Percentiles rank a stretch among this genome's conserved stretches.
Evolutionary conservation across 768 basidiomycete species (phyloP).

Genomic region (Pisolithus marmoratus): DNA sequence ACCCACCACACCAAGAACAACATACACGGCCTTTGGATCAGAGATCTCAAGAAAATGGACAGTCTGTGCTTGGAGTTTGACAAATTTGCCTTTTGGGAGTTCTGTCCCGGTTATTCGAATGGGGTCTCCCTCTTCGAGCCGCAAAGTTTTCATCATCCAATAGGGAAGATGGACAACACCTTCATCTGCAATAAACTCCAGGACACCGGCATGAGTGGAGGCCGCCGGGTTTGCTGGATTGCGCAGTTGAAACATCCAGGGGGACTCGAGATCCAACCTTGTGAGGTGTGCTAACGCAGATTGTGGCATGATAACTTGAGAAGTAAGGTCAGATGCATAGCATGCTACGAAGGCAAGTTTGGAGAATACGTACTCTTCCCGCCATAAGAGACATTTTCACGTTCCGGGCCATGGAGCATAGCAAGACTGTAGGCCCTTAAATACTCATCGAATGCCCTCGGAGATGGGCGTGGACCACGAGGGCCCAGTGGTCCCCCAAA

Average conservation of each 20-base stretch:
- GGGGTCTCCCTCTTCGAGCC: slow-evolving; percentile 90
- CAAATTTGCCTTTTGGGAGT: slow-evolving; percentile 87
- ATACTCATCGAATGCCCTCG: slow-evolving; percentile 85
- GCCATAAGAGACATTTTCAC: slow-evolving; percentile 91
- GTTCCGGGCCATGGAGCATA: slow-evolving; percentile 81
- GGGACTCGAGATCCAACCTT: slow-evolving; percentile 78
- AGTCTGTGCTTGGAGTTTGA: slow-evolving; percentile 95
- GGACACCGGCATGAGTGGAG: slow-evolving; percentile 93
- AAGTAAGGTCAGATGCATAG: slow-evolving; percentile 4
- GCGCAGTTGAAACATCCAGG: slow-evolving; percentile 95
- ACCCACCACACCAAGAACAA: slow-evolving; percentile 9
- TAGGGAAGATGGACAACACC: slow-evolving; percentile 92
- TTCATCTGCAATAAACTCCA: slow-evolving; percentile 98
- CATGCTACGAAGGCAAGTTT: slow-evolving; percentile 8
- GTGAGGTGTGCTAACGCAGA: slow-evolving; percentile 89
- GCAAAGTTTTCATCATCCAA: slow-evolving; percentile 99
- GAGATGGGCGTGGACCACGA: slow-evolving; percentile 43
- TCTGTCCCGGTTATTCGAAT: slow-evolving; percentile 88
- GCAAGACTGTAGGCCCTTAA: slow-evolving; percentile 93
- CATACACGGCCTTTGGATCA: slow-evolving; percentile 96
- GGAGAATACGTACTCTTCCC: slow-evolving; percentile 79
- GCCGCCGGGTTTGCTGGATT: slow-evolving; percentile 81
- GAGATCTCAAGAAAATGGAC: slow-evolving; percentile 95
- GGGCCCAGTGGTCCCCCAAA: slow-evolving; percentile 47
- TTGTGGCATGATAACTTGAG: slow-evolving; percentile 91